A percentile compares a stretch with the other conserved stretches of the same genome.
Evolutionary conservation across 345 rosid species (phyloP).

Genomic region (Capsella bursapastoris): DNA sequence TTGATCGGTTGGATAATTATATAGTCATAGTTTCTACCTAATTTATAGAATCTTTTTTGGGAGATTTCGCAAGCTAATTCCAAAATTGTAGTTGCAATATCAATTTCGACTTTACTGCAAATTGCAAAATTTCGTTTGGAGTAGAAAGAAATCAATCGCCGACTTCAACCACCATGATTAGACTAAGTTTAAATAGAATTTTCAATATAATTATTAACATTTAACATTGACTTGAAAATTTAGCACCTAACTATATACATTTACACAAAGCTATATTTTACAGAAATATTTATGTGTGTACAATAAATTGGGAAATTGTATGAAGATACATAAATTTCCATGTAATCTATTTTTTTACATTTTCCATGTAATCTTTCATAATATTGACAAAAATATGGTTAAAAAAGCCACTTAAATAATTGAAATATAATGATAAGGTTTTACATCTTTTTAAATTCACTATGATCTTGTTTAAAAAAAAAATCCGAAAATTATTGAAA

Average conservation of each 20-base stretch:
- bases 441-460: not conserved
- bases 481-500: constrained; percentile 2
- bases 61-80: not conserved
- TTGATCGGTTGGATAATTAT: constrained; percentile 11
- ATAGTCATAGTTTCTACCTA: constrained; percentile 5
- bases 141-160: constrained; percentile 29
- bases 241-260: not conserved
- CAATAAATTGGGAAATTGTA: not conserved
- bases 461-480: not conserved
- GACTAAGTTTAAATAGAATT: not conserved
- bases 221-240: constrained; percentile 8
- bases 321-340: constrained; percentile 19
- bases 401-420: too few species aligned
- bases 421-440: not conserved
- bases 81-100: constrained; percentile 30
- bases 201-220: not conserved
- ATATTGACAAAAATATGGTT: too few species aligned
- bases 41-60: not conserved
- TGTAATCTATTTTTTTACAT: too few species aligned
- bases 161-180: constrained; percentile 17
- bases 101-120: constrained; percentile 22
- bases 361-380: too few species aligned
- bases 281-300: not conserved
- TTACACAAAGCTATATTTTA: not conserved
- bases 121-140: constrained; percentile 12